Evolutionary conservation across 2,329 filamentous ascomycete genomes (phyloP), one percentile per base, ranked within the genome.

Genomic region (Pseudopithomyces chartarum): DNA sequence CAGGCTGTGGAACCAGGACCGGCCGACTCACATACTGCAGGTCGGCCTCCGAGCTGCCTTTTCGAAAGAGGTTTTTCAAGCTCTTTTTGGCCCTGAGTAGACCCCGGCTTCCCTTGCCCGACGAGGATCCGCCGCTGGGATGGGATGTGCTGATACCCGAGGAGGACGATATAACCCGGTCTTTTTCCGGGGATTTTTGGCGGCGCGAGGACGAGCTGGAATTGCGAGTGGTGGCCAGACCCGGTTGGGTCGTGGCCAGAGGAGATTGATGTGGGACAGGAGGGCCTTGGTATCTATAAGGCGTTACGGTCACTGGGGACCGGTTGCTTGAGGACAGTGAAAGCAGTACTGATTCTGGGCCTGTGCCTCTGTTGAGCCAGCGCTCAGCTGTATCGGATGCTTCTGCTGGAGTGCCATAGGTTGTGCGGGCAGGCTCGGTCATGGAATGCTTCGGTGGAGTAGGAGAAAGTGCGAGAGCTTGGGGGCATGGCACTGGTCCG

Each of bases 21-120:
- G 67, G 66, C 1, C 59, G 57, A 3, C 63, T 65, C 10, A 70
- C 66, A 19, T 32, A 17, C 12, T 2, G 6, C 4, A 32, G 2
- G 13, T 32, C 13, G 6, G 39, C 20, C 38, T 17, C 55, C 22
- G n/a, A 36, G 10, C 39, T 17, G 17, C 17, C 2, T 26, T 26
- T 17, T n/a, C 22, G 6, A 26, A 43, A 52, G 1, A 45, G 26
- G 34, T 29, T 7, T 20, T 15, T 15, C 12, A 50, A 20, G 13
- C 20, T 29, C 33, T 40, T 50, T 22, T 34, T 34, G 1, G 47
- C 3, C 33, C 39, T 39, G 20, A 39, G 44, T 10, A 2, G 4
- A 29, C 26, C 5, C 26, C 26, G 4, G 26, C 26, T 29, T 5
- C 26, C 26, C 26, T 29, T 29, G 26, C 26, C 26, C 8, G 7